phyloP scores from a whole-genome alignment of 805 yeast genomes.

The Deakozyma indianensis region DNA sequence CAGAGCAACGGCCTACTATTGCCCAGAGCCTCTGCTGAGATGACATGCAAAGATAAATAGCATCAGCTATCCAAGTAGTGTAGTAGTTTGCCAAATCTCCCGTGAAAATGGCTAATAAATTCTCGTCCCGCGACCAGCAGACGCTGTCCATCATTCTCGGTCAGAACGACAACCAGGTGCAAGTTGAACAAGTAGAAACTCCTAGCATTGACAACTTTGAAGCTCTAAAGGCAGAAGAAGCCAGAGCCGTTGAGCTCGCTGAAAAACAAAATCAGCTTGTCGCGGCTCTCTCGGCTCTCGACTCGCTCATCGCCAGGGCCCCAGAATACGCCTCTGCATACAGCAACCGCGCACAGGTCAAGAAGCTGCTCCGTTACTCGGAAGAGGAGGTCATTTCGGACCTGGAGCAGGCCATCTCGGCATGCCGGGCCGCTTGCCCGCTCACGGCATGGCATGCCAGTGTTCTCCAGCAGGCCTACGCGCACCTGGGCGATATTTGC shows the following conservation, averaged over 20 bases:
- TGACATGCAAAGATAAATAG: no score
- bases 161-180: not conserved
- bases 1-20: no score
- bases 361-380: conserved; percentile 1
- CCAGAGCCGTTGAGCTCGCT: conserved; percentile 12
- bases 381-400: conserved; percentile 8
- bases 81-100: no score
- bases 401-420: conserved; percentile 14
- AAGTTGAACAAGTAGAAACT: not conserved
- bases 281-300: conserved; percentile 10
- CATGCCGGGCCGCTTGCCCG: conserved; percentile 3
- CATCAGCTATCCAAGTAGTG: no score
- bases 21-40: no score
- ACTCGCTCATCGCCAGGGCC: conserved; percentile 10
- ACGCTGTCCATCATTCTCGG: not conserved
- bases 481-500: conserved; percentile 19
- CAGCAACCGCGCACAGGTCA: conserved; percentile 21
- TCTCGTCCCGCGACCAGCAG: not conserved
- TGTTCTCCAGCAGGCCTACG: conserved; percentile 18
- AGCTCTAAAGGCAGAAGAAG: conserved; percentile 3
- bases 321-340: conserved; percentile 21
- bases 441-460: conserved; percentile 12
- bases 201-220: not conserved
- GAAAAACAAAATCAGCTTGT: conserved; percentile 4
- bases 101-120: no score